Percentiles rank a stretch among this genome's conserved stretches.
Evolutionary conservation across 441 rosid species (phyloP).

Genomic region (Croton laevigatus): DNA sequence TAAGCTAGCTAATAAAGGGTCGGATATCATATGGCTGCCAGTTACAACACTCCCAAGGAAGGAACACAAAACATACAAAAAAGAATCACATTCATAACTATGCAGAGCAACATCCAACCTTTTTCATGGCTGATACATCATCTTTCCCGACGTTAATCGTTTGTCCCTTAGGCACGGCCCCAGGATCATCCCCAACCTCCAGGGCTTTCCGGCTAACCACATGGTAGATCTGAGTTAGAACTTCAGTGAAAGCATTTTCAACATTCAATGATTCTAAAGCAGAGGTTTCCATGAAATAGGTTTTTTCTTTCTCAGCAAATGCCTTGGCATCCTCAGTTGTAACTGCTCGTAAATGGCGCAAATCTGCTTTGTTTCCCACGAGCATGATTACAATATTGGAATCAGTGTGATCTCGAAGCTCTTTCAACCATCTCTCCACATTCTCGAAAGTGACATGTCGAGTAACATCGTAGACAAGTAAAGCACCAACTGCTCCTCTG

Average conservation of each 20-base stretch:
- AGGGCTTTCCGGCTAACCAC: slow-evolving; percentile 85
- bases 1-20: too few species aligned
- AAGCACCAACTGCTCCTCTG: slow-evolving; percentile 87
- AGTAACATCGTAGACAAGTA: slow-evolving; percentile 82
- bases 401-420: slow-evolving; percentile 81
- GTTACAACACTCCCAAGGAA: slow-evolving; percentile 21
- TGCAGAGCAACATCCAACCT: slow-evolving; percentile 69
- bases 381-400: slow-evolving; percentile 90
- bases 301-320: slow-evolving; percentile 71
- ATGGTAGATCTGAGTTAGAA: slow-evolving; percentile 72
- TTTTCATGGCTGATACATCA: slow-evolving; percentile 83
- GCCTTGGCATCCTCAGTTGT: slow-evolving; percentile 71
- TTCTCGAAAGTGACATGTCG: slow-evolving; percentile 79
- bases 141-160: slow-evolving; percentile 61
- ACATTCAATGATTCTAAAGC: slow-evolving; percentile 79
- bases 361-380: slow-evolving; percentile 80
- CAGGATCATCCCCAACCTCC: slow-evolving; percentile 59
- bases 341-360: slow-evolving; percentile 81
- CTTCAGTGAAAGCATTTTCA: slow-evolving; percentile 77
- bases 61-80: slow-evolving; percentile 12
- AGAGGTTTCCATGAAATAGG: slow-evolving; percentile 85
- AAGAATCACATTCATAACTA: slow-evolving; percentile 19
- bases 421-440: slow-evolving; percentile 81
- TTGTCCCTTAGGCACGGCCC: slow-evolving; percentile 68
- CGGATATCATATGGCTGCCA: too few species aligned